A percentile compares a stretch with the other conserved stretches of the same genome.
Conservation (phyloP, 805 yeast species). For the Zygoascus tannicola region DNA sequence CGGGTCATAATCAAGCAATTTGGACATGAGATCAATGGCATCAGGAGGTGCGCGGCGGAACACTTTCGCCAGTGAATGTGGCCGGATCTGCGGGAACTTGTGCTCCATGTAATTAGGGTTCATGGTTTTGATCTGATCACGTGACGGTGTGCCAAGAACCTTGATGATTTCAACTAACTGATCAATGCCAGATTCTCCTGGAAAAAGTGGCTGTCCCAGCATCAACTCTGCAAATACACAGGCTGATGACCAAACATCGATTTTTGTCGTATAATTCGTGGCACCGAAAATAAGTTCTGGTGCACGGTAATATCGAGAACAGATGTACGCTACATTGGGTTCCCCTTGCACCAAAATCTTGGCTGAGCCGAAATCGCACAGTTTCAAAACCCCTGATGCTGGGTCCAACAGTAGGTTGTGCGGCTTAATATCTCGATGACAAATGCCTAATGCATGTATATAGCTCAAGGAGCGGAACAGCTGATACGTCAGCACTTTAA, state of each 20-base stretch:
- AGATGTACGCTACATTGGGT: slow-evolving; percentile 92
- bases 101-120: slow-evolving; percentile 97
- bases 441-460: slow-evolving; percentile 59
- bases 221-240: slow-evolving; percentile 97
- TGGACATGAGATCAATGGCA: slow-evolving; percentile 76
- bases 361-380: slow-evolving; percentile 96
- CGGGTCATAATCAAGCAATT: slow-evolving; percentile 85
- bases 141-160: slow-evolving; percentile 88
- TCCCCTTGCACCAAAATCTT: slow-evolving; percentile 82
- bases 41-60: slow-evolving; percentile 72
- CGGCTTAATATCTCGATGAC: slow-evolving; percentile 92
- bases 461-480: slow-evolving; percentile 67
- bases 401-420: slow-evolving; percentile 86
- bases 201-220: slow-evolving; percentile 93
- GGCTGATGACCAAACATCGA: slow-evolving; percentile 89
- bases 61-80: slow-evolving; percentile 50
- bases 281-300: slow-evolving; percentile 98
- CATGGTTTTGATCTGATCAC: slow-evolving; percentile 88
- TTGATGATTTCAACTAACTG: slow-evolving; percentile 95
- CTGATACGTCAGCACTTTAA: slow-evolving; percentile 81
- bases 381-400: slow-evolving; percentile 68
- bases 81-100: slow-evolving; percentile 64
- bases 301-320: slow-evolving; percentile 94
- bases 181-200: slow-evolving; percentile 96
- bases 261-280: slow-evolving; percentile 89